Evolutionary conservation across 768 basidiomycete species (phyloP), one percentile per base, ranked within the genome.

Genomic region (Asterophora parasitica): DNA sequence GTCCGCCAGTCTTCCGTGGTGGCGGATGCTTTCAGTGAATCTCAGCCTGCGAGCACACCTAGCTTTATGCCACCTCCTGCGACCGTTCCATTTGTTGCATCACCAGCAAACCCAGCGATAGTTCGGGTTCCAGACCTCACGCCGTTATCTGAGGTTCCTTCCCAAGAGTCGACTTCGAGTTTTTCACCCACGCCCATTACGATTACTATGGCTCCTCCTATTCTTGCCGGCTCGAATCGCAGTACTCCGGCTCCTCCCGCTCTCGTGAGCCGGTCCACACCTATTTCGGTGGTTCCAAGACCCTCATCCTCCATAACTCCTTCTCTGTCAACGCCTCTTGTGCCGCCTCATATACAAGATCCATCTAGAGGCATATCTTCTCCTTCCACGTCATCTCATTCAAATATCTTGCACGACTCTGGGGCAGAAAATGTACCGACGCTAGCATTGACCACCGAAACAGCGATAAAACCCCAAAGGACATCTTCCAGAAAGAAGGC

Each of bases 1-100:
- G 60, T 61, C 53, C 64, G 60, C 48, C 70, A 72, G 48, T 17
- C 58, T 13, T 63, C 65, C 44, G 53, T 58, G 15, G 45, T 48
- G 10, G 43, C 58, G 4, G 53, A 57, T 31, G 28, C 15, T 30
- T 23, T 34, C 15, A 35, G 9, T 27, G 23, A 9, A 40, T 7
- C 26, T 8, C 50, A 40, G 16, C 30, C 33, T 38, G n/a, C 37
- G 12, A 26, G 37, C 15, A 42, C 20, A 20, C 17, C 45, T 4
- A 20, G 46, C 42, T 46, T 34, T 3, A 20, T 42, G 15, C 23
- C 42, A 27, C 37, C 43, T 7, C 33, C 50, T 9, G 32, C 30
- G 27, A 15, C 26, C 31, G 10, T 32, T 28, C n/a, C 52, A 10
- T 5, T 28, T 16, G 23, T 42, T 28, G 1, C 23, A 26, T 26